These are phyloP conservation scores for Penicillium sp. DNA, from an alignment of 2,329 filamentous ascomycete species.

Conservation along the genomic window DNA sequence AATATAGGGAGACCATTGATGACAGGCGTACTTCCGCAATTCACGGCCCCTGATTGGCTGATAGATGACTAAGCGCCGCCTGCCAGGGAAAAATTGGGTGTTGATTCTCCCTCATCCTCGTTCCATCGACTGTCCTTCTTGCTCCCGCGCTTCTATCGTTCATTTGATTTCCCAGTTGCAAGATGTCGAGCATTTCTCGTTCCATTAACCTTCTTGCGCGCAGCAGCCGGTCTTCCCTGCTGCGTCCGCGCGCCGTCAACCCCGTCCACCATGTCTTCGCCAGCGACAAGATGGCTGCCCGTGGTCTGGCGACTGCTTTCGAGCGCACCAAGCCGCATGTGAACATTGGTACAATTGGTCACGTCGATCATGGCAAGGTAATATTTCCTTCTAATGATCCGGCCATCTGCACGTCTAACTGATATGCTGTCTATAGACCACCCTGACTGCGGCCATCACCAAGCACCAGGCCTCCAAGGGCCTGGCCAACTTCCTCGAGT, in stretches of 20 bases:
- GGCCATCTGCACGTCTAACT: slow-evolving; percentile 12
- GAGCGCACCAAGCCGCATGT: slow-evolving; percentile 95
- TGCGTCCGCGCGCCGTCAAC: slow-evolving; percentile 65
- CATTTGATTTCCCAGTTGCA: slow-evolving; percentile 42
- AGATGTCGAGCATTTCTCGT: slow-evolving; percentile 78
- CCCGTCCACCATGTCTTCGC: slow-evolving; percentile 64
- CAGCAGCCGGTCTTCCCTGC: slow-evolving; percentile 72
- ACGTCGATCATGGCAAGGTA: slow-evolving; percentile 99
- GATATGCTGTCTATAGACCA: slow-evolving; percentile 63
- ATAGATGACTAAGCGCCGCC: slow-evolving; percentile 39
- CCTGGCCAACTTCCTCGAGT: slow-evolving; percentile 90
- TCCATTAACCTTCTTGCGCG: slow-evolving; percentile 75
- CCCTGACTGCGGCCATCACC: slow-evolving; percentile 96
- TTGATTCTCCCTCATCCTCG: slow-evolving; percentile 27
- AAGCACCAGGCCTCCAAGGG: slow-evolving; percentile 97
- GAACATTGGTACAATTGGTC: slow-evolving; percentile 98
- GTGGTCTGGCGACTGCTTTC: slow-evolving; percentile 64
- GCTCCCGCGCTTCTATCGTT: slow-evolving; percentile 28
- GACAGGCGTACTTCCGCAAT: slow-evolving; percentile 9
- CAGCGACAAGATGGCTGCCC: slow-evolving; percentile 45
- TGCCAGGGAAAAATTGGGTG: slow-evolving; percentile 36
- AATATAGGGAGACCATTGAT: background rate
- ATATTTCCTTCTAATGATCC: slow-evolving; percentile 18
- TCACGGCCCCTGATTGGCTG: slow-evolving; percentile 31
- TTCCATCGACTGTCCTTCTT: slow-evolving; percentile 29